These are phyloP conservation scores for Xerocomellus chrysenteron DNA, from an alignment of 768 basidiomycete species.

Conservation along the genomic window DNA sequence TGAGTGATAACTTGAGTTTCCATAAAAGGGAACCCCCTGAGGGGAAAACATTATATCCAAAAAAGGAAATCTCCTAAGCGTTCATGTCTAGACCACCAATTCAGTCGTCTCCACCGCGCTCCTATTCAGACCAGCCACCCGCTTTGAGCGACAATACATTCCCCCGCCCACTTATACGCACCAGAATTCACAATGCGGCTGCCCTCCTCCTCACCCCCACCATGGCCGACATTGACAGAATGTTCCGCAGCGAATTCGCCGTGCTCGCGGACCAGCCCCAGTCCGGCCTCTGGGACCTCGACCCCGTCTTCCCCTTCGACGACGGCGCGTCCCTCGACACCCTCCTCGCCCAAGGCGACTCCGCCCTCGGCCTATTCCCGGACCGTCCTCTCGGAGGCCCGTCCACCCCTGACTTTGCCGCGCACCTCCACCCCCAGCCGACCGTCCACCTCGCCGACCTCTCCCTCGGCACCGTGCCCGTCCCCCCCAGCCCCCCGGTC, in stretches of 20 bases:
- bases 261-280: conserved; percentile 7
- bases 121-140: conserved; percentile 8
- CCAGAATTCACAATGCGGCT: conserved; percentile 18
- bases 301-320: background rate
- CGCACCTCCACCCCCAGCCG: conserved; percentile 1
- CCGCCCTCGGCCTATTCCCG: conserved; percentile 10
- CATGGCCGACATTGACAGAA: conserved; percentile 27
- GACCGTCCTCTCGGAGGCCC: conserved; percentile 5
- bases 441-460: conserved; percentile 29
- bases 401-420: background rate
- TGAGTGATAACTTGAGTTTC: background rate
- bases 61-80: conserved; percentile 15
- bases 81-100: conserved; percentile 1
- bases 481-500: background rate
- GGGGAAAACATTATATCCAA: background rate
- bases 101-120: background rate
- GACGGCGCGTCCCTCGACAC: background rate
- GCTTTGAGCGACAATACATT: conserved; percentile 15
- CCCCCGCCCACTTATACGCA: conserved; percentile 1
- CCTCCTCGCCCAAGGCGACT: background rate
- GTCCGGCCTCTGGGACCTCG: conserved; percentile 7
- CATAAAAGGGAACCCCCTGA: conserved; percentile 9
- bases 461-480: background rate
- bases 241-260: conserved; percentile 23
- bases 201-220: background rate